Evolutionary conservation across 495 filamentous ascomycete species (phyloP).

Genomic region (Bombardia bombarda): DNA sequence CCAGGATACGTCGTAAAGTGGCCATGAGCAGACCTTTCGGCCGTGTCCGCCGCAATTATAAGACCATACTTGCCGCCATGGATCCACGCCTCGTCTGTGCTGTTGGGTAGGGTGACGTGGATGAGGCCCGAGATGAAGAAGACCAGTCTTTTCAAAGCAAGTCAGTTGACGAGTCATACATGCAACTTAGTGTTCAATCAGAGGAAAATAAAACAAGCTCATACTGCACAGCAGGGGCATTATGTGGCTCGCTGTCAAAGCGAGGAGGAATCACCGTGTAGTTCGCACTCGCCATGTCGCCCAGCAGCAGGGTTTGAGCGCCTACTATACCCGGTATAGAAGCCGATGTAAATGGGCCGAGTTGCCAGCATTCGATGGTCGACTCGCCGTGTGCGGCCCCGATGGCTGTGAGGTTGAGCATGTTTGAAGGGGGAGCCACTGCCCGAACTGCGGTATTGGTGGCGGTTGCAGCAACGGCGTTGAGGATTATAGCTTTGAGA

Average conservation of each 20-base stretch:
- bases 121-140: neutral
- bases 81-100: constrained; percentile 4
- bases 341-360: neutral
- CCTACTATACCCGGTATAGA: neutral
- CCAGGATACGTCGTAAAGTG: neutral
- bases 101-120: neutral
- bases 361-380: neutral
- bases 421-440: too few relatives aligned
- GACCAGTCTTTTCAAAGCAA: neutral
- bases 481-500: too few relatives aligned
- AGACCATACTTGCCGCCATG: constrained; percentile 2
- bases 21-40: neutral
- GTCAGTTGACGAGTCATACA: neutral
- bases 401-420: neutral
- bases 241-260: neutral
- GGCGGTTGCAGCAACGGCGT: too few relatives aligned
- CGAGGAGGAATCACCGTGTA: neutral
- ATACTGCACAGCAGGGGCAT: neutral
- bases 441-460: too few relatives aligned
- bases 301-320: neutral
- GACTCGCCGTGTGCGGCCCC: neutral
- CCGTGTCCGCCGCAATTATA: constrained; percentile 1
- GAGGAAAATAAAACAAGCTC: neutral
- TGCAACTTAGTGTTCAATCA: neutral
- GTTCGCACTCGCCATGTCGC: neutral